Percentiles rank a stretch among this genome's conserved stretches.
These are phyloP conservation scores for Podospora pseudocomata DNA, from an alignment of 495 filamentous ascomycete species.

Conservation along the genomic window DNA sequence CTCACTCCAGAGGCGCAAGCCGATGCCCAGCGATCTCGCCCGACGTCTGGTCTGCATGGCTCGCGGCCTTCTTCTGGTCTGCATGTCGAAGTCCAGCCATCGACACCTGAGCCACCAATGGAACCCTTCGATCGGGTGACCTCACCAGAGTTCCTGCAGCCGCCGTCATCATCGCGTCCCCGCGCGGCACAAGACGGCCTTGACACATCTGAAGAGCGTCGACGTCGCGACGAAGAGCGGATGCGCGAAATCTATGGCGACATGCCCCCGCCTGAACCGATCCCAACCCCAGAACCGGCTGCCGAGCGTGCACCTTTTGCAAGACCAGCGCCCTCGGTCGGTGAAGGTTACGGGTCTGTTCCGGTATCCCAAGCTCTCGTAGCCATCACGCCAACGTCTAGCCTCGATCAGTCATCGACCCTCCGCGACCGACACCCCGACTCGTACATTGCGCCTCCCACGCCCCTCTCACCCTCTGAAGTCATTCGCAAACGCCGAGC, in stretches of 20 bases:
- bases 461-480: slow-evolving; percentile 25
- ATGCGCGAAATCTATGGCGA: slow-evolving; percentile 54
- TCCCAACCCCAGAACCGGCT: slow-evolving; percentile 8
- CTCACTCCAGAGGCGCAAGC: slow-evolving; percentile 7
- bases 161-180: neutral
- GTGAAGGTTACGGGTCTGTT: neutral
- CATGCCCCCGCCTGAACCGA: slow-evolving; percentile 23
- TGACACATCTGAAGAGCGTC: slow-evolving; percentile 31
- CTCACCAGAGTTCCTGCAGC: slow-evolving; percentile 10
- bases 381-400: neutral
- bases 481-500: slow-evolving; percentile 19
- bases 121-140: slow-evolving; percentile 5
- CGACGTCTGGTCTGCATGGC: neutral
- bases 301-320: neutral
- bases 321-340: neutral
- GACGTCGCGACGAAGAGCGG: slow-evolving; percentile 46
- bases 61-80: slow-evolving; percentile 15
- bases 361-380: slow-evolving; percentile 6
- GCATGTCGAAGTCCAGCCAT: slow-evolving; percentile 21
- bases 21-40: slow-evolving; percentile 16
- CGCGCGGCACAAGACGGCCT: slow-evolving; percentile 21
- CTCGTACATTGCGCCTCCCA: slow-evolving; percentile 26
- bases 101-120: slow-evolving; percentile 9
- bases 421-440: slow-evolving; percentile 27
- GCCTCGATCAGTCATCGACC: slow-evolving; percentile 3